Conservation (phyloP, 305 asterid genomes). For the Solanum hybrid region DNA sequence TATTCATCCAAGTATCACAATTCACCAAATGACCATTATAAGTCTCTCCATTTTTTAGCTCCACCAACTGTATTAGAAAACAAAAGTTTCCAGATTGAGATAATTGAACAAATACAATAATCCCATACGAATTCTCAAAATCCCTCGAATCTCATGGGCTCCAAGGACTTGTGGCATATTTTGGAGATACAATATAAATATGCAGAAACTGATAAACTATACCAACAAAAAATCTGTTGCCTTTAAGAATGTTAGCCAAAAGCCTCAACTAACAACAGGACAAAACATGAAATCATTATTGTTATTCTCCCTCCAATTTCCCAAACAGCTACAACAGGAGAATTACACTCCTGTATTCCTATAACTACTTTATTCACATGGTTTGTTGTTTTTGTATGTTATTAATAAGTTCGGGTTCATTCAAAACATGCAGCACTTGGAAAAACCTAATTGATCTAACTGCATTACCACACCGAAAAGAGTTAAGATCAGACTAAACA, state of each 20-base stretch:
- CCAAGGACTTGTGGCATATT: not conserved
- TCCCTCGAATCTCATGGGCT: not conserved
- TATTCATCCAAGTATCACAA: slow-evolving; percentile 98
- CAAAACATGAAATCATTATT: not conserved
- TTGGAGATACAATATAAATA: not conserved
- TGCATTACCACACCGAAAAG: not conserved
- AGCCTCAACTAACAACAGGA: not conserved
- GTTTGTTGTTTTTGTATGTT: not conserved
- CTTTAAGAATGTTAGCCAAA: not conserved
- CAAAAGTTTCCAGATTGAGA: not conserved
- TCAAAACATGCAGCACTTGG: not conserved
- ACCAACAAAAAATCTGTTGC: not conserved
- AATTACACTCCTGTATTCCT: not conserved
- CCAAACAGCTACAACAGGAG: not conserved
- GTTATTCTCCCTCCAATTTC: not conserved
- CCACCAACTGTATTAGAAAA: slow-evolving; percentile 54
- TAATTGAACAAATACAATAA: not conserved
- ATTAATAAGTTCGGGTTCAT: not conserved
- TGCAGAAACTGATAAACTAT: not conserved
- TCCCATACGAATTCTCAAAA: not conserved
- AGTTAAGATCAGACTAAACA: not conserved
- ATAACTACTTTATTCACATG: not conserved
- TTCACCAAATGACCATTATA: slow-evolving; percentile 94
- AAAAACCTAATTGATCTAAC: not conserved
- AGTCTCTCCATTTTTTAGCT: slow-evolving; percentile 92